Base-by-base conservation (phyloP, 2,329 filamentous ascomycete genomes). In the Penicillium oxalicum region DNA sequence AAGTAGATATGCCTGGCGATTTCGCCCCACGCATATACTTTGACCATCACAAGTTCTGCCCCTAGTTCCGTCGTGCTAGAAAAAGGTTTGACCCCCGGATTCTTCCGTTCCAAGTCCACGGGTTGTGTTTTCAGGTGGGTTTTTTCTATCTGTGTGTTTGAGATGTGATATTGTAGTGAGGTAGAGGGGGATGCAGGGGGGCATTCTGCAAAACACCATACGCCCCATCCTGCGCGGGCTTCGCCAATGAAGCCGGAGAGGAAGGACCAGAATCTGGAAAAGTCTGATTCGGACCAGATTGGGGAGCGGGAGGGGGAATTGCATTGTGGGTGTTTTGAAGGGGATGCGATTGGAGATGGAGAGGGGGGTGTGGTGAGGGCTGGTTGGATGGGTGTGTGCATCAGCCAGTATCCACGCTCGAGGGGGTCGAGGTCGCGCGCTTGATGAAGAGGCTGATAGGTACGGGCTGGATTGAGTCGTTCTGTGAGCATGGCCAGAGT, bases 21-120 rank as follows among this genome's bases (percentile, higher is more conserved):
- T 53, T 84, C 79, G 0, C 87, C 90, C 84, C 87, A 95, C 61
- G 87, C 88, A 63, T 87, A 93, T 1, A 91, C 66, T 32, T 82
- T 78, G 2, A 94, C 64, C 1, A 56, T 66, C 48, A 74, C 70
- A 9, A 70, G 53, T 9, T 42, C n/a, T 5, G 9, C 11, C 4
- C 9, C 9, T 9, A 8, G 3, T 13, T 6, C 25, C 25, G 29
- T 18, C 18, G 18, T 18, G 2, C 18, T 18, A 18, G 18, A 18
- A 18, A 18, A 2, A 18, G 18, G 2, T 18, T 18, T 1, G 18
- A 18, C 18, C 18, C 18, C 2, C 18, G 18, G 18, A 18, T 18
- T 2, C 18, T 18, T 18, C 2, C 18, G 18, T 18, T 18, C 18
- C 18, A 18, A 18, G 18, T 18, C 18, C 2, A 18, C 18, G 18